These are phyloP conservation scores for Noccaea caerulescens DNA, from an alignment of 345 rosid species.

Conservation along the genomic window DNA sequence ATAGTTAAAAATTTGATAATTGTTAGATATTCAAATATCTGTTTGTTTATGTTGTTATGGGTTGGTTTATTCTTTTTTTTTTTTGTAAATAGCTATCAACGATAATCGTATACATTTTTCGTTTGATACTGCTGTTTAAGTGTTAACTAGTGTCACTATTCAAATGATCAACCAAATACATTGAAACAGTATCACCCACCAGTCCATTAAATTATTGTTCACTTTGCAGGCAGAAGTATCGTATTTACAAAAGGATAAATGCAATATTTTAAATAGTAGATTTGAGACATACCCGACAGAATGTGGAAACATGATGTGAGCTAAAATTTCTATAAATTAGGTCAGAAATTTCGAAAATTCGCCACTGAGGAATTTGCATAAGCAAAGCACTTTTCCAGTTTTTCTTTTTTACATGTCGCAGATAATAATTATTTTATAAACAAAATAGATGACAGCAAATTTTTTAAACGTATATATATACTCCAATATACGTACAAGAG, in stretches of 20 bases:
- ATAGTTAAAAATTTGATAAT: too few relatives aligned
- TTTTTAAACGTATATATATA: too few relatives aligned
- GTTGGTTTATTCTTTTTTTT: too few relatives aligned
- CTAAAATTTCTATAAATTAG: conserved; percentile 30
- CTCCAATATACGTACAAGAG: conserved; percentile 3
- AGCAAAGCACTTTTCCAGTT: conserved; percentile 6
- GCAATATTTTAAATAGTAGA: conserved; percentile 28
- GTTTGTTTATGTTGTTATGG: too few relatives aligned
- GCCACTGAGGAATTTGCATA: conserved; percentile 29
- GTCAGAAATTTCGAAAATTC: conserved; percentile 29
- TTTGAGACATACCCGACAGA: conserved; percentile 34
- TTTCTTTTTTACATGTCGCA: conserved; percentile 2
- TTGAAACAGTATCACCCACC: conserved; percentile 1
- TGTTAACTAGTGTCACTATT: background rate
- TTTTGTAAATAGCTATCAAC: too few relatives aligned
- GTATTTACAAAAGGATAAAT: background rate
- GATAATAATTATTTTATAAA: background rate
- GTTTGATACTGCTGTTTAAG: background rate
- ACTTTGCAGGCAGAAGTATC: background rate
- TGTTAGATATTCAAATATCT: too few relatives aligned
- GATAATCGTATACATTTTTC: background rate
- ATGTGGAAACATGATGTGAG: conserved; percentile 33
- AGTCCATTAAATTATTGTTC: background rate
- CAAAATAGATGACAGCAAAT: background rate
- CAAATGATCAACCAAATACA: conserved; percentile 8